Percentiles rank a stretch among this genome's conserved stretches.
phyloP scores from a whole-genome alignment of 1,284 basidiomycete species.

The Phylloboletellus chloephorus region DNA sequence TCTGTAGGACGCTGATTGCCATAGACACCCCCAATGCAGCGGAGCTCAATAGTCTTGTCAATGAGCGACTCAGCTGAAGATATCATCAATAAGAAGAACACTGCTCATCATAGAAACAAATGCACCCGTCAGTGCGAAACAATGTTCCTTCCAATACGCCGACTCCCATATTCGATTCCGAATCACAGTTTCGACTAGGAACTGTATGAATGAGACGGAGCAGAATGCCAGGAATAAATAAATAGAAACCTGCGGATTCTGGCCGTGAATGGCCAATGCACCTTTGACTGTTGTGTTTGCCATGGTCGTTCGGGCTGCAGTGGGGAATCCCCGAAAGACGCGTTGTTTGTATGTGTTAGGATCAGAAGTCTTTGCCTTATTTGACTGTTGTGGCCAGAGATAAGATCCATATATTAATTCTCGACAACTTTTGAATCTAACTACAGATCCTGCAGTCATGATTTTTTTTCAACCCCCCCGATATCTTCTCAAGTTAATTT shows the following conservation, averaged over 20 bases:
- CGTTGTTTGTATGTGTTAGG: conserved; percentile 24
- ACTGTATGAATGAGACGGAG: conserved; percentile 49
- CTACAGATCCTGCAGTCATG: background rate
- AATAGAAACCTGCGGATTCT: conserved; percentile 75
- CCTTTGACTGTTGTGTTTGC: conserved; percentile 86
- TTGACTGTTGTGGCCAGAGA: background rate
- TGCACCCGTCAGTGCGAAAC: conserved; percentile 84
- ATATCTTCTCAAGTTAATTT: no score
- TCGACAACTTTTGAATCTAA: no score
- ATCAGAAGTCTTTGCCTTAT: conserved; percentile 10
- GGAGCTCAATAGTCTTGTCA: conserved; percentile 83
- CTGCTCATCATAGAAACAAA: conserved; percentile 4
- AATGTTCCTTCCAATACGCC: conserved; percentile 95
- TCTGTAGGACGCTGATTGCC: conserved; percentile 89
- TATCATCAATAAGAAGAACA: conserved; percentile 7
- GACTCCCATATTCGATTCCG: conserved; percentile 95
- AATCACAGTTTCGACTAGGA: conserved; percentile 94
- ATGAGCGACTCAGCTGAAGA: conserved; percentile 82
- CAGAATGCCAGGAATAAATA: conserved; percentile 1
- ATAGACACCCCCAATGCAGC: conserved; percentile 88
- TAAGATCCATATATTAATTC: no score
- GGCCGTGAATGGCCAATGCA: conserved; percentile 85
- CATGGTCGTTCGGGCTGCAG: conserved; percentile 42
- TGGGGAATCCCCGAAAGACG: background rate
- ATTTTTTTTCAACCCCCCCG: no score